These are phyloP conservation scores for Chalciporus pseudorubinellus DNA, from an alignment of 768 basidiomycete species.

Conservation along the genomic window DNA sequence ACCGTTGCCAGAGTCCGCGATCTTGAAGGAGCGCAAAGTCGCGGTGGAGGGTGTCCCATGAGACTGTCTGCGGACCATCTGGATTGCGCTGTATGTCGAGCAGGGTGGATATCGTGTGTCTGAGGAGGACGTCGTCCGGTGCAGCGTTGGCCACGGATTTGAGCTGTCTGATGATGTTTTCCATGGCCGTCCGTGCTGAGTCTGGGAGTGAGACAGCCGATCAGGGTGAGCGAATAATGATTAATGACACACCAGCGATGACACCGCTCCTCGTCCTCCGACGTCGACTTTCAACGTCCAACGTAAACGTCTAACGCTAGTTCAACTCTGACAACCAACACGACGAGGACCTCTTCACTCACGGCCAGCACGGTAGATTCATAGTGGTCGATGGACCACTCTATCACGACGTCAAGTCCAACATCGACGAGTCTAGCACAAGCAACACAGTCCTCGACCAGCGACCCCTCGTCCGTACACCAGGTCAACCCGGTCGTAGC, in stretches of 20 bases:
- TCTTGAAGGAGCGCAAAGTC: constrained; percentile 25
- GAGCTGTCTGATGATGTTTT: constrained; percentile 28
- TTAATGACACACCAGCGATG: too few species aligned
- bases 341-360: neutral
- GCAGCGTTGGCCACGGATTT: constrained; percentile 9
- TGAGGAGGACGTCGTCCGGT: constrained; percentile 17
- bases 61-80: constrained; percentile 11
- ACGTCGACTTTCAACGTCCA: too few species aligned
- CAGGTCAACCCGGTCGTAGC: constrained; percentile 58
- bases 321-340: too few species aligned
- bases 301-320: too few species aligned
- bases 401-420: constrained; percentile 7
- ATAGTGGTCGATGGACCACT: constrained; percentile 19
- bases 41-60: constrained; percentile 23
- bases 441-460: constrained; percentile 14
- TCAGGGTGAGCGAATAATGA: neutral
- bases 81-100: constrained; percentile 23
- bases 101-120: constrained; percentile 19
- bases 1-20: constrained; percentile 24
- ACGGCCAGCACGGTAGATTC: neutral
- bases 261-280: too few species aligned
- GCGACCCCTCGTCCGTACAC: constrained; percentile 31
- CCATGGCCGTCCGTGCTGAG: constrained; percentile 14
- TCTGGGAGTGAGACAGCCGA: neutral
- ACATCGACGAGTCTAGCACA: constrained; percentile 18